Conservation (phyloP, 1,284 basidiomycete genomes). For the Tilletia indica region DNA sequence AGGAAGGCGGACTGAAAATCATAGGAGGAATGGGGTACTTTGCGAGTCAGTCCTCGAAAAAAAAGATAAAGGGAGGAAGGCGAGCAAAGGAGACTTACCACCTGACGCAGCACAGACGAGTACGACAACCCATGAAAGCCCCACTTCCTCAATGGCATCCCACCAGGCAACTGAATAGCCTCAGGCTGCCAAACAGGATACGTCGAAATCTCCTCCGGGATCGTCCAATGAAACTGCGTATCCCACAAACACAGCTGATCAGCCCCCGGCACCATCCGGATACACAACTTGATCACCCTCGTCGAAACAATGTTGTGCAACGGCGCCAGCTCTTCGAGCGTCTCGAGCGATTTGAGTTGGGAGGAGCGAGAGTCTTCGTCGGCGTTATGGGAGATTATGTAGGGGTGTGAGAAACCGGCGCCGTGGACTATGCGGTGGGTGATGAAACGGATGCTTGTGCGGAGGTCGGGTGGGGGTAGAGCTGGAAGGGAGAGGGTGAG, state of each 20-base stretch:
- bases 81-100: slow-evolving; percentile 6
- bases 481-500: no score
- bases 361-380: slow-evolving; percentile 1
- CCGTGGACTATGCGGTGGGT: slow-evolving; percentile 32
- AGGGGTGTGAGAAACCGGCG: slow-evolving; percentile 22
- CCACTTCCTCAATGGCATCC: slow-evolving; percentile 27
- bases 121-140: slow-evolving; percentile 32
- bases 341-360: slow-evolving; percentile 20
- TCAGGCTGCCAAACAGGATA: slow-evolving; percentile 17
- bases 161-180: slow-evolving; percentile 21
- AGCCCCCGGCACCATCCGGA: slow-evolving; percentile 18
- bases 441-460: slow-evolving; percentile 15
- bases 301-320: slow-evolving; percentile 29
- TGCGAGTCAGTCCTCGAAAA: not conserved
- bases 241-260: slow-evolving; percentile 27
- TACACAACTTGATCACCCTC: slow-evolving; percentile 22
- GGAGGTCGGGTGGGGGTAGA: not conserved
- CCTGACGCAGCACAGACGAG: slow-evolving; percentile 21
- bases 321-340: slow-evolving; percentile 27
- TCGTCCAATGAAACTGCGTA: slow-evolving; percentile 26
- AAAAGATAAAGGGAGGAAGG: not conserved
- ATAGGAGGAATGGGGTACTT: no score
- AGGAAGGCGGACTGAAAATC: slow-evolving; percentile 8
- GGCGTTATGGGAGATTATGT: slow-evolving; percentile 11
- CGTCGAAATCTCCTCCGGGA: slow-evolving; percentile 25